These are phyloP conservation scores for Conringia planisiliqua DNA, from an alignment of 345 rosid species.

Conservation along the genomic window DNA sequence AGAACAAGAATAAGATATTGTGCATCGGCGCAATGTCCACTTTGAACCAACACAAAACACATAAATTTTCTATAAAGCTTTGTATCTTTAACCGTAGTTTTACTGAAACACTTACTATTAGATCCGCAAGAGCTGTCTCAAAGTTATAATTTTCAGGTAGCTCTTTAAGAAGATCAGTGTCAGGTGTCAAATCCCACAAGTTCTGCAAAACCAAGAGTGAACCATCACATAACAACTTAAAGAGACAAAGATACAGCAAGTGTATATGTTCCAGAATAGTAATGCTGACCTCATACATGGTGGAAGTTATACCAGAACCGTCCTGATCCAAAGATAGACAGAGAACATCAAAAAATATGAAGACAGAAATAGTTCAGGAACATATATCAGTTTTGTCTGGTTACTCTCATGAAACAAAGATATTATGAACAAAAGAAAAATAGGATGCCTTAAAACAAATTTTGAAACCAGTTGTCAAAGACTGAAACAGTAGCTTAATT, in stretches of 20 bases:
- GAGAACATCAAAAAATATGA: not conserved
- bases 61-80: not conserved
- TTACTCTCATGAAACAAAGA: not conserved
- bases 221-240: constrained; percentile 15
- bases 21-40: not conserved
- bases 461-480: not conserved
- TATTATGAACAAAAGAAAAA: not conserved
- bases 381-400: not conserved
- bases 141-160: constrained; percentile 60
- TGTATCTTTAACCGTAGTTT: not conserved
- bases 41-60: not conserved
- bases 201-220: constrained; percentile 46
- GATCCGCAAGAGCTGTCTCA: constrained; percentile 80
- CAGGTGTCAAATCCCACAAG: constrained; percentile 85
- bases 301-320: constrained; percentile 35
- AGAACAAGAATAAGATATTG: not conserved
- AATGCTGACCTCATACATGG: constrained; percentile 46
- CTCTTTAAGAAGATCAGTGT: constrained; percentile 52
- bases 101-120: constrained; percentile 47
- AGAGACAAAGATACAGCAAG: constrained; percentile 7
- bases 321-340: constrained; percentile 43
- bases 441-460: not conserved
- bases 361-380: not conserved
- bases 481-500: not conserved
- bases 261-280: not conserved